Conservation (phyloP, 2,329 filamentous ascomycete species). For the Colletotrichum graminicola region DNA sequence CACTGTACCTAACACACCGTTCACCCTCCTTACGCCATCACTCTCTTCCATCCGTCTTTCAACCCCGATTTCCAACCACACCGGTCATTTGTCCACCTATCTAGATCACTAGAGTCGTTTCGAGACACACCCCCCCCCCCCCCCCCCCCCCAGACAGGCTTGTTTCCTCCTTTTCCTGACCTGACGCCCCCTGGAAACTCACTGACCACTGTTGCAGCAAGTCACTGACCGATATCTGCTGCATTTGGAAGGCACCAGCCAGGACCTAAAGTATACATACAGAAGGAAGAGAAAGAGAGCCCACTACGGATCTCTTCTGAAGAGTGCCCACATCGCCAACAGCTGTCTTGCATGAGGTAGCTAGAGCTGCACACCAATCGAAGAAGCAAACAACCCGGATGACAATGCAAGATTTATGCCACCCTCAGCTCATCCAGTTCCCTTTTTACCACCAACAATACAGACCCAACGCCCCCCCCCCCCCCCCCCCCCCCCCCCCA, state of each 20-base stretch:
- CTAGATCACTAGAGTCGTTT: neutral
- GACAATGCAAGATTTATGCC: conserved; percentile 18
- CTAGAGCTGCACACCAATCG: conserved; percentile 13
- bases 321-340: conserved; percentile 2
- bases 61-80: conserved; percentile 12
- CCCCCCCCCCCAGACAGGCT: conserved; percentile 15
- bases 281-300: neutral
- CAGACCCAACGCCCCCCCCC: neutral
- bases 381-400: conserved; percentile 20
- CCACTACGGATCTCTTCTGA: neutral
- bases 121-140: conserved; percentile 8
- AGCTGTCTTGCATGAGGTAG: conserved; percentile 14
- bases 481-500: too few species aligned
- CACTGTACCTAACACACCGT: neutral
- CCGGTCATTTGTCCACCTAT: neutral
- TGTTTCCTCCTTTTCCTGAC: conserved; percentile 36
- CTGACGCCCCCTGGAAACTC: neutral
- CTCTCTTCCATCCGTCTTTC: conserved; percentile 1
- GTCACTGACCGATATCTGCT: neutral
- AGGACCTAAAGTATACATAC: neutral
- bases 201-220: conserved; percentile 6
- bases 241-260: neutral
- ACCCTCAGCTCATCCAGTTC: conserved; percentile 17
- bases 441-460: conserved; percentile 12
- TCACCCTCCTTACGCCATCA: neutral